Conservation (phyloP, 2,329 filamentous ascomycete species). For the Mollisiaceae sp. region DNA sequence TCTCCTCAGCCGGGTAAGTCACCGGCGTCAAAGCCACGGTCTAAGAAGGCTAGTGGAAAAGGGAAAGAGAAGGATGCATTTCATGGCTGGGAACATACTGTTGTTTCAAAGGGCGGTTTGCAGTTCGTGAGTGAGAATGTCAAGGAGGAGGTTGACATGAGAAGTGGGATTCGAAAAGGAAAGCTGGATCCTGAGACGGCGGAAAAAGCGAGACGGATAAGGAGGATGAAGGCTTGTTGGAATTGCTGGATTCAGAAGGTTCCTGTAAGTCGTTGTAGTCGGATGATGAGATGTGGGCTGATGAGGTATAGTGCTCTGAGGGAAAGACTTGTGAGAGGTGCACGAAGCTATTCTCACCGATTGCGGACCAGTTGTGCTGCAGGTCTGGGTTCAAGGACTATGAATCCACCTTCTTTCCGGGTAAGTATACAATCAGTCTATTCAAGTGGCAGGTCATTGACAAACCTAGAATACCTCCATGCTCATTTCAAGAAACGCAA, state of each 20-base stretch:
- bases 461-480: constrained; percentile 29
- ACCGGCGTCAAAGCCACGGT: constrained; percentile 1
- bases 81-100: constrained; percentile 19
- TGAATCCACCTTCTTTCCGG: constrained; percentile 32
- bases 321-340: constrained; percentile 33
- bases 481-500: constrained; percentile 35
- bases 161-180: constrained; percentile 29
- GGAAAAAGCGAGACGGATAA: constrained; percentile 31
- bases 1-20: constrained; percentile 13
- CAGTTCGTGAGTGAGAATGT: constrained; percentile 15
- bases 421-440: constrained; percentile 19
- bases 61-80: constrained; percentile 19
- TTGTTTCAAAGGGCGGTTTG: constrained; percentile 24
- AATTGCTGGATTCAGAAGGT: constrained; percentile 37
- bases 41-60: constrained; percentile 10
- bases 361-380: constrained; percentile 26
- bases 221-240: constrained; percentile 34
- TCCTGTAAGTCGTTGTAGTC: constrained; percentile 15
- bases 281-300: not conserved
- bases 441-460: constrained; percentile 12
- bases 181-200: constrained; percentile 29
- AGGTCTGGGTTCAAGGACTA: constrained; percentile 34
- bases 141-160: constrained; percentile 19
- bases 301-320: constrained; percentile 25
- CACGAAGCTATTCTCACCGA: constrained; percentile 25